These are phyloP conservation scores for Penicillium sp. DNA, from an alignment of 2,329 filamentous ascomycete species.

Conservation along the genomic window DNA sequence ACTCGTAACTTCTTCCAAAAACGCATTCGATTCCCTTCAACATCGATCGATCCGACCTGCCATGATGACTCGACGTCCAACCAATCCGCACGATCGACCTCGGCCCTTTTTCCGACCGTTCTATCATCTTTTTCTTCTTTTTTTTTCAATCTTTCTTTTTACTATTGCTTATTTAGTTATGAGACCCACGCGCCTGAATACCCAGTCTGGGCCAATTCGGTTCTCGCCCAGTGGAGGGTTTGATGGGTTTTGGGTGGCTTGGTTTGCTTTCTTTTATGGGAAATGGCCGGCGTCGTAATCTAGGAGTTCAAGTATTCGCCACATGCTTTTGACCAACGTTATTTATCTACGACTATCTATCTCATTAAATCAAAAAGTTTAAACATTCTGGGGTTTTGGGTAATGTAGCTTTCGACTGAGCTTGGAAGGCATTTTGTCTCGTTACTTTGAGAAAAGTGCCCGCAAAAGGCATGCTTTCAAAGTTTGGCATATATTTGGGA, in stretches of 20 bases:
- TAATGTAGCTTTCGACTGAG: background rate
- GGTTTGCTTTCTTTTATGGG: background rate
- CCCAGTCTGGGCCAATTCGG: slow-evolving; percentile 19
- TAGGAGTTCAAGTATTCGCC: background rate
- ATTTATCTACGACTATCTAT: slow-evolving; percentile 6
- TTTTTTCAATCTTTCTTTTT: slow-evolving; percentile 11
- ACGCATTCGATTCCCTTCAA: background rate
- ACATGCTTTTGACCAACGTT: slow-evolving; percentile 1
- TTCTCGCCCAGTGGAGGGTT: slow-evolving; percentile 16
- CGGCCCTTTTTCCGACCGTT: background rate
- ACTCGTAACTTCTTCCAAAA: slow-evolving; percentile 26
- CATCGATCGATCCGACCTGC: slow-evolving; percentile 2
- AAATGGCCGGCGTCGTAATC: slow-evolving; percentile 9
- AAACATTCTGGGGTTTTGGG: background rate
- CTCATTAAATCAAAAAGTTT: background rate
- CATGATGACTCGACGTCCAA: slow-evolving; percentile 1
- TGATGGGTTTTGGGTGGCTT: slow-evolving; percentile 14
- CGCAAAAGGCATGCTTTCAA: background rate
- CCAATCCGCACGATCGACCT: slow-evolving; percentile 5
- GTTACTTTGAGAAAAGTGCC: background rate
- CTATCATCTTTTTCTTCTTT: background rate
- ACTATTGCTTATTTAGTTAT: slow-evolving; percentile 19
- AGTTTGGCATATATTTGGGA: background rate
- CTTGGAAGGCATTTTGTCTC: background rate
- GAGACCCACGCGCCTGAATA: slow-evolving; percentile 20